Base-by-base conservation (phyloP, 495 filamentous ascomycete genomes). In the Penicillium paxilli region DNA sequence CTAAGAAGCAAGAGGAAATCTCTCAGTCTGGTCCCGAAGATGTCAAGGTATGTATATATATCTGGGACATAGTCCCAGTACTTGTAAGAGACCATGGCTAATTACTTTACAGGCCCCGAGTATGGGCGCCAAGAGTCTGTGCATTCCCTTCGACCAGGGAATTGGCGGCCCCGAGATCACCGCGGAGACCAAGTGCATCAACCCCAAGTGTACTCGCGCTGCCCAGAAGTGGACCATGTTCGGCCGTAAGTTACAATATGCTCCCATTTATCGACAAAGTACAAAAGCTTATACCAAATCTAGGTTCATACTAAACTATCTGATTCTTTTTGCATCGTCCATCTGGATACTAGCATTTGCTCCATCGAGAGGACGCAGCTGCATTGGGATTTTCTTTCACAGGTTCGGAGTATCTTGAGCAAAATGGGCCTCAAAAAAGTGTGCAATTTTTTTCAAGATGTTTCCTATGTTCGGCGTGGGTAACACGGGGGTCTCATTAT, bases 61-160 rank as follows among this genome's bases (percentile, higher is more conserved):
- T 28, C 11, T 28, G n/a, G n/a, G n/a, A 28, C 26, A 5, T 28
- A 5, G 26, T 28, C 26, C 5, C 5, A 28, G 26, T 28, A 28
- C 26, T 11, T 11, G 26, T 28, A 28, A 5, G 5, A 11, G 26
- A 5, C n/a, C n/a, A n/a, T 28, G 5, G 26, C 26, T 28, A 28
- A 28, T 28, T 28, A 28, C 26, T 28, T 5, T 28, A 28, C 5
- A 84, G 63, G 89, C 88, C 17, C 94, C 95, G 42, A 87, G 84
- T 57, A 98, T 98, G 95, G 94, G 94, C 55, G 95, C 94, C 64
- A 98, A 98, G 84, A 89, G 85, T 55, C 79, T 98, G 63, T 98
- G 94, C 70, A 97, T 98, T 79, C 94, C 95, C 19, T 96, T 96
- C 65, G 90, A 98, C 58, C 94, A 98, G 80, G 91, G 93, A 30